Evolutionary conservation across 2,329 filamentous ascomycete species (phyloP).

Genomic region (Calonectria pteridis): DNA sequence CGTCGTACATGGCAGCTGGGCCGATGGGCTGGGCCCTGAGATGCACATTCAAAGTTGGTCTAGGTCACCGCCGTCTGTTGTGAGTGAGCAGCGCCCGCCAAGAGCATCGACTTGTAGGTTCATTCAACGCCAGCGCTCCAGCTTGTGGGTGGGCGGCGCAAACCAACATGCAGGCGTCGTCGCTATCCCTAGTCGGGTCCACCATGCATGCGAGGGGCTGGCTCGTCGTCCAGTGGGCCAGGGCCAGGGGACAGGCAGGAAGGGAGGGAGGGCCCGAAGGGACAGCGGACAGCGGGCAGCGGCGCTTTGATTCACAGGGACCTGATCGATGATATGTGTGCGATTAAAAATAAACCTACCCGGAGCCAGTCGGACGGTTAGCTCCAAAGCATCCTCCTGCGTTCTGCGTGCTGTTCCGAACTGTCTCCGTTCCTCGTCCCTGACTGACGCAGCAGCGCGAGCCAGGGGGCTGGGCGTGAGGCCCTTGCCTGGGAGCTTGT

Average conservation of each 20-base stretch:
- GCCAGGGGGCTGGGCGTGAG: constrained; percentile 24
- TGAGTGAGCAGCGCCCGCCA: constrained; percentile 10
- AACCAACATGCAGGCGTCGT: constrained; percentile 37
- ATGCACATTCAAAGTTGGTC: background rate
- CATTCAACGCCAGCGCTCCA: constrained; percentile 24
- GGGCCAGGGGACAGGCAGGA: constrained; percentile 24
- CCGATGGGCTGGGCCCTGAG: constrained; percentile 3
- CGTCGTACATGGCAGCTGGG: background rate
- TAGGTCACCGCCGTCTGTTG: constrained; percentile 8
- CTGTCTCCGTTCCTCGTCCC: constrained; percentile 37
- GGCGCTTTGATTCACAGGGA: constrained; percentile 43
- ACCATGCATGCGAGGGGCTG: constrained; percentile 45
- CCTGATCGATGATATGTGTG: constrained; percentile 34
- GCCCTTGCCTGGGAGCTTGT: background rate
- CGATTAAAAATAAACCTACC: constrained; percentile 46
- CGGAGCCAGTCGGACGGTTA: constrained; percentile 29
- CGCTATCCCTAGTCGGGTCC: constrained; percentile 37
- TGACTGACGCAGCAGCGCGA: constrained; percentile 41
- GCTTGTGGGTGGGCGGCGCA: constrained; percentile 27
- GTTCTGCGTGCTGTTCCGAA: constrained; percentile 37
- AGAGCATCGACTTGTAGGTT: constrained; percentile 21
- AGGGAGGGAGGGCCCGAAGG: constrained; percentile 33
- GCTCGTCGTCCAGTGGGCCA: constrained; percentile 35
- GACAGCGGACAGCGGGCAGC: constrained; percentile 22
- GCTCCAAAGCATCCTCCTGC: constrained; percentile 22